Evolutionary conservation across 2,329 filamentous ascomycete species (phyloP).

Genomic region (Exophiala alcalophila): DNA sequence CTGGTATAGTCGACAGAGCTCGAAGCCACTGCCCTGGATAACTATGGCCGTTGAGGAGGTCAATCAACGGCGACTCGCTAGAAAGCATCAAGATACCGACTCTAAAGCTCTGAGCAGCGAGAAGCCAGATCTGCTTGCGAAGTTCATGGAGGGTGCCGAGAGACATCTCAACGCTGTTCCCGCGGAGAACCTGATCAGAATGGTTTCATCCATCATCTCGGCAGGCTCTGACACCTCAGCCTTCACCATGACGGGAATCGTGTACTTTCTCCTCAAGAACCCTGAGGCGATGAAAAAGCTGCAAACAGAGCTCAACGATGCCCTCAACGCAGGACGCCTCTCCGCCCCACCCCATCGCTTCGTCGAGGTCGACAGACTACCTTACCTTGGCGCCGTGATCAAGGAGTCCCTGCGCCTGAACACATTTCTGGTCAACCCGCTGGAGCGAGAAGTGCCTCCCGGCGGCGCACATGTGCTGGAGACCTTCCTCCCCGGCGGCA

Average conservation of each 20-base stretch:
- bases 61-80: neutral
- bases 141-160: slow-evolving; percentile 10
- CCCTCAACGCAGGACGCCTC: slow-evolving; percentile 4
- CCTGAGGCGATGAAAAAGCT: slow-evolving; percentile 36
- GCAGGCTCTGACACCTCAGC: slow-evolving; percentile 77
- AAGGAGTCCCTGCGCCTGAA: slow-evolving; percentile 49
- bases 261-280: slow-evolving; percentile 69
- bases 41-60: slow-evolving; percentile 17
- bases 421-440: slow-evolving; percentile 38
- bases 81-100: neutral
- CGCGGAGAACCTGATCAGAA: slow-evolving; percentile 7
- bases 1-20: slow-evolving; percentile 13
- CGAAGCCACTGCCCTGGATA: slow-evolving; percentile 11
- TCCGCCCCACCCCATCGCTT: slow-evolving; percentile 1
- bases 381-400: slow-evolving; percentile 59
- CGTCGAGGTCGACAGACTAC: neutral
- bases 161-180: slow-evolving; percentile 13
- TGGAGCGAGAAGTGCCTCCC: slow-evolving; percentile 45
- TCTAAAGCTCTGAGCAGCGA: slow-evolving; percentile 1
- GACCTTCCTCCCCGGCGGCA: slow-evolving; percentile 31
- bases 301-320: slow-evolving; percentile 13
- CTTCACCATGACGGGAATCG: slow-evolving; percentile 66
- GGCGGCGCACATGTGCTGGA: slow-evolving; percentile 37
- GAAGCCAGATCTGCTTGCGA: slow-evolving; percentile 12
- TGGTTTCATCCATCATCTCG: slow-evolving; percentile 41